Conservation (phyloP, 1,284 basidiomycete genomes). For the Papiliotrema flavescens region DNA sequence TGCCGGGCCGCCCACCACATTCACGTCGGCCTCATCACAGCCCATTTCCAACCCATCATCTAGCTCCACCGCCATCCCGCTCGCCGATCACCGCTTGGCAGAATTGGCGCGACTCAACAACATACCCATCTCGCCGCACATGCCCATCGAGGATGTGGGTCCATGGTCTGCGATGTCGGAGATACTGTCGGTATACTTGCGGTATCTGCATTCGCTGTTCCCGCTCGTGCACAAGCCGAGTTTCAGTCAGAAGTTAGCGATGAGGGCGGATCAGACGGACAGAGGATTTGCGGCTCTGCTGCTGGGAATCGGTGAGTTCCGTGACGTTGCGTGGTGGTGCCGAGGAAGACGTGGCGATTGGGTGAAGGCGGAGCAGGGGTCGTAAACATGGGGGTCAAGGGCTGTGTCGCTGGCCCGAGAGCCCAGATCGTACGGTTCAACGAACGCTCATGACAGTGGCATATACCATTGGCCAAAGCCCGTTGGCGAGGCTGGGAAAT, state of each 20-base stretch:
- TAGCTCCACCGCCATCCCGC: neutral
- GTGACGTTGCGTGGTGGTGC: no score
- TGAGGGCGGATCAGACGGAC: slow-evolving; percentile 21
- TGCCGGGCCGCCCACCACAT: no score
- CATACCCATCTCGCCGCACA: neutral
- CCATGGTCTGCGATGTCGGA: slow-evolving; percentile 24
- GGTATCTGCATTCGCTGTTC: slow-evolving; percentile 27
- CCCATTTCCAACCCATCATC: no score
- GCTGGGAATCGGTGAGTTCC: slow-evolving; percentile 20
- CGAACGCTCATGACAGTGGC: slow-evolving; percentile 16
- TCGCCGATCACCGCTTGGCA: neutral
- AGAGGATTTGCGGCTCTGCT: slow-evolving; percentile 27
- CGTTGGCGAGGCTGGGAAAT: slow-evolving; percentile 16
- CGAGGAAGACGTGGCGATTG: no score
- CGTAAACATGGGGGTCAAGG: no score
- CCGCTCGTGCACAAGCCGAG: slow-evolving; percentile 31
- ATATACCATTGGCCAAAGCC: slow-evolving; percentile 31
- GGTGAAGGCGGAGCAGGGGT: no score
- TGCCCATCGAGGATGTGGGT: slow-evolving; percentile 16
- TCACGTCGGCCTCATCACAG: no score
- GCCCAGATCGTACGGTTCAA: no score
- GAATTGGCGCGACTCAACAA: neutral
- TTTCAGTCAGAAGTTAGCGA: slow-evolving; percentile 26
- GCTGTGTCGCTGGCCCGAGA: no score
- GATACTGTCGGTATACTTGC: slow-evolving; percentile 26